Evolutionary conservation across 257 asterid species (phyloP).

Genomic region (Solanum clarkiae): DNA sequence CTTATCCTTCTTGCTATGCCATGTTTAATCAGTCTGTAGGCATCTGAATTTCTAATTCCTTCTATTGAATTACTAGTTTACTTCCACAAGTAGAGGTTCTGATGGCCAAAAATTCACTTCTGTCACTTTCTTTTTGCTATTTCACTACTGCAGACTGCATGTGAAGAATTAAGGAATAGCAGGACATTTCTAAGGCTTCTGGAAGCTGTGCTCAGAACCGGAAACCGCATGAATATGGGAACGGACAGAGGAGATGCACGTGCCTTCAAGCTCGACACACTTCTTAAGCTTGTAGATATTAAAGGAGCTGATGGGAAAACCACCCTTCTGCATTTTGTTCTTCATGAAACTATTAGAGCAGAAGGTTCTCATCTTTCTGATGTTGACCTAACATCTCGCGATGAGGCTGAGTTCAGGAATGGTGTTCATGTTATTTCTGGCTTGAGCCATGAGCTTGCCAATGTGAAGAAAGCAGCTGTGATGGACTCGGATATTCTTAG

Average conservation of each 20-base stretch:
- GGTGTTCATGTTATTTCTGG: constrained; percentile 65
- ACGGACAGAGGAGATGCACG: constrained; percentile 72
- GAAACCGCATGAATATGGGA: constrained; percentile 76
- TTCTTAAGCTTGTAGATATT: constrained; percentile 68
- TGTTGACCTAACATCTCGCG: constrained; percentile 5
- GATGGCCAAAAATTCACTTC: background rate
- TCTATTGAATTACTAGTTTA: background rate
- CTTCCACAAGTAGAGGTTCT: background rate
- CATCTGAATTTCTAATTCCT: too few relatives aligned
- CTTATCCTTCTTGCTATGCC: too few relatives aligned
- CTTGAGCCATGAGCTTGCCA: constrained; percentile 59
- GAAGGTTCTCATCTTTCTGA: constrained; percentile 57
- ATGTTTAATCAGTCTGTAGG: too few relatives aligned
- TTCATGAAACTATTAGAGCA: constrained; percentile 60
- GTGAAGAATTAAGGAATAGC: constrained; percentile 66
- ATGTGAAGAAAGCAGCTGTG: constrained; percentile 70
- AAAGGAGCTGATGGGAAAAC: constrained; percentile 76
- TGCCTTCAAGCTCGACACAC: constrained; percentile 78
- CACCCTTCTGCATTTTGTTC: constrained; percentile 68
- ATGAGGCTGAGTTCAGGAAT: constrained; percentile 52
- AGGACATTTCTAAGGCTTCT: constrained; percentile 66
- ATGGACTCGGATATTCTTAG: constrained; percentile 50
- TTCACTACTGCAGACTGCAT: constrained; percentile 42
- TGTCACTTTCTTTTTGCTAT: background rate
- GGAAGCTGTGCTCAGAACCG: constrained; percentile 80